These are phyloP conservation scores for Raffaelea ambrosiae DNA, from an alignment of 2,329 filamentous ascomycete genomes.

Conservation along the genomic window DNA sequence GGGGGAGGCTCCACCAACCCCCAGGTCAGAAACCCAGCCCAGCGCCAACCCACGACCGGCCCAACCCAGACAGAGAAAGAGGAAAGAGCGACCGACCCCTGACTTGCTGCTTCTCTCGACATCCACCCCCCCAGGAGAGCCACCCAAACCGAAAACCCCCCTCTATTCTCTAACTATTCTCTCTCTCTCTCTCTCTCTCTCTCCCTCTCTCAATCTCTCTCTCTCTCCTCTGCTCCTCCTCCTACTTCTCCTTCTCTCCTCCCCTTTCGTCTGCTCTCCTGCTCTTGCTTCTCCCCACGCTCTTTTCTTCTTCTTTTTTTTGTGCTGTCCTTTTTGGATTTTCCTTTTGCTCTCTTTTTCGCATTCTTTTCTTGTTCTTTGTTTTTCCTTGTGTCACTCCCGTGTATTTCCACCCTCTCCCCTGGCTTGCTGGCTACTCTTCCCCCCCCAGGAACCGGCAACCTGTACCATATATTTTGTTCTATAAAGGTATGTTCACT, in stretches of 20 bases:
- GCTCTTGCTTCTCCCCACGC: slow-evolving; percentile 1
- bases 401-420: neutral
- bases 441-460: slow-evolving; percentile 2
- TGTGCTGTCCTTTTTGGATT: neutral
- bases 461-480: slow-evolving; percentile 15
- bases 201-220: neutral
- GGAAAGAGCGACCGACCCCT: neutral
- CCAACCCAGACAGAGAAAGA: slow-evolving; percentile 1
- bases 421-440: neutral
- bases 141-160: neutral
- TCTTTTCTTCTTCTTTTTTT: slow-evolving; percentile 4
- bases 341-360: neutral
- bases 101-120: neutral
- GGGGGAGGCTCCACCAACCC: slow-evolving; percentile 1
- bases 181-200: neutral
- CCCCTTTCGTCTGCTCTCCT: neutral
- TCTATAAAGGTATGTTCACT: slow-evolving; percentile 12
- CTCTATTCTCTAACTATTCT: neutral
- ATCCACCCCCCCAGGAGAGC: neutral
- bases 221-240: neutral
- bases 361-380: neutral
- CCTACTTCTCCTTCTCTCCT: neutral
- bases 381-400: slow-evolving; percentile 1
- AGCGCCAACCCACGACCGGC: no score
- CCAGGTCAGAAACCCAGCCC: neutral